Percentiles rank a stretch among this genome's conserved stretches.
Conservation (phyloP, 2,329 filamentous ascomycete species). For the Trichoderma harzianum region DNA sequence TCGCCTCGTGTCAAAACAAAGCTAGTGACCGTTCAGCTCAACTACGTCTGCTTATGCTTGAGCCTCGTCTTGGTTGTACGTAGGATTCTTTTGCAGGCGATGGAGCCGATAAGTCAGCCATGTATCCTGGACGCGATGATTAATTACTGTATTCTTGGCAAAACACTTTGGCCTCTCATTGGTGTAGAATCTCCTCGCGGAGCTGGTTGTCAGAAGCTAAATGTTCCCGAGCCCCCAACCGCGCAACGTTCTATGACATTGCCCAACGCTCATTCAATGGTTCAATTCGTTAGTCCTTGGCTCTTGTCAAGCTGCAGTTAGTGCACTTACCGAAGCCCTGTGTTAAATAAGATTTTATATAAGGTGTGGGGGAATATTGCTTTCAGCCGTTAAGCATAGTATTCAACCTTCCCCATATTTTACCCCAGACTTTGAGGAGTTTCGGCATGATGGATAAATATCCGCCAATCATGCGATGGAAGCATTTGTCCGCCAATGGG, state of each 20-base stretch:
- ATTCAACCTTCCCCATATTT: constrained; percentile 2
- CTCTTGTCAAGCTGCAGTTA: not conserved
- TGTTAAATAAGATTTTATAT: not conserved
- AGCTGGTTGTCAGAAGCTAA: not conserved
- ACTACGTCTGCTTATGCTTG: not conserved
- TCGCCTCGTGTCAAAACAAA: not conserved
- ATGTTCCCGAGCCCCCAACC: not conserved
- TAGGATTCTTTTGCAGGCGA: not conserved
- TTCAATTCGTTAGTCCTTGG: not conserved
- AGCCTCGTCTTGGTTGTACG: not conserved
- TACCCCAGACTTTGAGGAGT: not conserved
- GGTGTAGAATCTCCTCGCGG: constrained; percentile 9
- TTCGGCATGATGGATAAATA: not conserved
- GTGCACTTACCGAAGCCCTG: not conserved
- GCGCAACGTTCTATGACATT: not conserved
- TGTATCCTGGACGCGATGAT: not conserved
- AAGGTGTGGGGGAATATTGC: not conserved
- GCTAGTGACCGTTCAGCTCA: not conserved
- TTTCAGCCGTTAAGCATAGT: constrained; percentile 4
- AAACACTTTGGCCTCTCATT: not conserved
- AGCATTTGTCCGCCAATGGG: constrained; percentile 14
- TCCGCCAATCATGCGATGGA: constrained; percentile 10
- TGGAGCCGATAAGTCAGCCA: not conserved
- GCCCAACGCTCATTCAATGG: not conserved
- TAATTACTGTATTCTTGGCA: not conserved